A percentile compares a stretch with the other conserved stretches of the same genome.
Conservation (phyloP, 2,329 filamentous ascomycete species). For the Uncinocarpus reesii region DNA sequence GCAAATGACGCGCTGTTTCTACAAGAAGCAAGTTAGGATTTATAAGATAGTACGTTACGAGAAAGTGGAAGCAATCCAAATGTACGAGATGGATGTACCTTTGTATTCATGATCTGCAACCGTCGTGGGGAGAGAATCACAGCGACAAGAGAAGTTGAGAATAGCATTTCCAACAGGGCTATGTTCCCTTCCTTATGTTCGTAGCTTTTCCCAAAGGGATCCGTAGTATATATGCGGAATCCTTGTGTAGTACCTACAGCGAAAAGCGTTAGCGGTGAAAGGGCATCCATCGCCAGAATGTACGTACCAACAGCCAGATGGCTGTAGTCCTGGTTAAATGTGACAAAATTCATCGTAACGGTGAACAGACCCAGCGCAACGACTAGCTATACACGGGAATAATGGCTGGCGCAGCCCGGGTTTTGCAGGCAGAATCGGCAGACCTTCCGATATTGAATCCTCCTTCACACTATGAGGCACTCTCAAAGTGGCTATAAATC, state of each 20-base stretch:
- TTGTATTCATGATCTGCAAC: slow-evolving; percentile 94
- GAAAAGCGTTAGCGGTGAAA: slow-evolving; percentile 19
- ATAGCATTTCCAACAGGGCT: slow-evolving; percentile 94
- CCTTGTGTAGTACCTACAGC: slow-evolving; percentile 90
- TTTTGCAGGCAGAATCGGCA: not conserved
- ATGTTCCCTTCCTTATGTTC: slow-evolving; percentile 93
- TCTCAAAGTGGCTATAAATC: slow-evolving; percentile 6
- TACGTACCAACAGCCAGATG: slow-evolving; percentile 81
- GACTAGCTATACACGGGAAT: not conserved
- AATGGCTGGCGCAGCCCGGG: not conserved
- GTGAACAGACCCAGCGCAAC: slow-evolving; percentile 21
- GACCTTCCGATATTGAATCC: not conserved
- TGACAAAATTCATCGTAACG: slow-evolving; percentile 92
- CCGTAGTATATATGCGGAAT: slow-evolving; percentile 93
- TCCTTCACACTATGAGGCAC: slow-evolving; percentile 1
- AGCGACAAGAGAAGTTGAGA: slow-evolving; percentile 92
- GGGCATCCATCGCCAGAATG: not conserved
- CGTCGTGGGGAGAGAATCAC: slow-evolving; percentile 84
- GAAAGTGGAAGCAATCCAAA: not conserved
- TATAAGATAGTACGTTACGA: slow-evolving; percentile 10
- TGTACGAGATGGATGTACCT: slow-evolving; percentile 44
- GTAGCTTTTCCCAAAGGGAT: slow-evolving; percentile 90
- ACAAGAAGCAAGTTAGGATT: slow-evolving; percentile 11
- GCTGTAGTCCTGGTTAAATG: slow-evolving; percentile 98
- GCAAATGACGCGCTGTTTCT: slow-evolving; percentile 79